These are phyloP conservation scores for Tripterygium wilfordii DNA, from an alignment of 177 flowering plant species.

Conservation along the genomic window DNA sequence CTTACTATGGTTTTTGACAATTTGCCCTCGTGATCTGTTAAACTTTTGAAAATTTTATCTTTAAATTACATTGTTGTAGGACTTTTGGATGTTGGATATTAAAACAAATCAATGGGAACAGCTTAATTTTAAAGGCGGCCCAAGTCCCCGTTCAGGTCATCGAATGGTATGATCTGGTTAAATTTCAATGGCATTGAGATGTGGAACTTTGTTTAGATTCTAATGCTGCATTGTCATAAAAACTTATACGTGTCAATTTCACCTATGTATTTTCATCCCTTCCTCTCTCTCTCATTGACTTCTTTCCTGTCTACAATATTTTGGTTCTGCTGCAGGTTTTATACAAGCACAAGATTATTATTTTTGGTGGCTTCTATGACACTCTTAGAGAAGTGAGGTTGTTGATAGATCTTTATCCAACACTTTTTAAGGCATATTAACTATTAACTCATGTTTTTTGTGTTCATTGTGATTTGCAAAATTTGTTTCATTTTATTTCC, in stretches of 20 bases:
- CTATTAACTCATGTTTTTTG: not conserved
- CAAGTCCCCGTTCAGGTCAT: slow-evolving; percentile 99
- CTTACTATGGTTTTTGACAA: too few species aligned
- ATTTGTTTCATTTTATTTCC: not conserved
- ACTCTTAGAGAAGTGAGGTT: slow-evolving; percentile 99
- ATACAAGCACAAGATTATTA: slow-evolving; percentile 92
- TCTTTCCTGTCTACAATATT: slow-evolving; percentile 1
- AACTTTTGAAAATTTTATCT: not conserved
- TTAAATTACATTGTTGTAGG: slow-evolving; percentile 32
- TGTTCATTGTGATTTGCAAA: not conserved
- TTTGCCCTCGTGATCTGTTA: too few species aligned
- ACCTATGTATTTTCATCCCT: too few species aligned
- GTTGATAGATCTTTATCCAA: slow-evolving; percentile 19
- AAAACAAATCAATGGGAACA: slow-evolving; percentile 99
- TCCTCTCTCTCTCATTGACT: too few species aligned
- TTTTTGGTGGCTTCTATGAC: slow-evolving; percentile 99
- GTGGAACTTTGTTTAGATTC: too few species aligned
- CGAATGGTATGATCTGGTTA: slow-evolving; percentile 63
- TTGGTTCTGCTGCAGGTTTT: slow-evolving; percentile 50
- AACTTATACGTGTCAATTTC: too few species aligned
- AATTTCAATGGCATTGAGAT: not conserved
- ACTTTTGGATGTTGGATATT: slow-evolving; percentile 93
- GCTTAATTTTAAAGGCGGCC: slow-evolving; percentile 84
- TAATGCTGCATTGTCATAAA: too few species aligned
- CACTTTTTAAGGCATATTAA: slow-evolving; percentile 3